These are phyloP conservation scores for Lactarius tabidus DNA, from an alignment of 768 basidiomycete species.

Conservation along the genomic window DNA sequence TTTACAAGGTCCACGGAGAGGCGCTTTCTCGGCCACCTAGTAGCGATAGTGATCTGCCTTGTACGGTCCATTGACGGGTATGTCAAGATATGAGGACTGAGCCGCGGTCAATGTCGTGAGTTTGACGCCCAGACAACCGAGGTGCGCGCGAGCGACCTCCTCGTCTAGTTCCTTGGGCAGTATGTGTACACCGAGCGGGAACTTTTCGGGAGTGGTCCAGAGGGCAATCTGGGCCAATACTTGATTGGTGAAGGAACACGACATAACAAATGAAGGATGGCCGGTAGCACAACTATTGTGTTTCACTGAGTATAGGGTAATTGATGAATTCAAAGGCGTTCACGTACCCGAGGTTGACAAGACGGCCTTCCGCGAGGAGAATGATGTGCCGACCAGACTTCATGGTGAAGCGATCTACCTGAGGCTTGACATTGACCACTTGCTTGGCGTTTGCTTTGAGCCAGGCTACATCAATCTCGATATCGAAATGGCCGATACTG, in stretches of 20 bases:
- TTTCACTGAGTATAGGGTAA: background rate
- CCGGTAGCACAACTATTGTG: constrained; percentile 82
- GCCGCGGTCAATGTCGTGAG: constrained; percentile 67
- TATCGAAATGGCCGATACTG: constrained; percentile 83
- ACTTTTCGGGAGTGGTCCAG: constrained; percentile 89
- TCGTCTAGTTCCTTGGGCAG: constrained; percentile 98
- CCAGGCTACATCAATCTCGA: constrained; percentile 98
- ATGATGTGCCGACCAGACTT: constrained; percentile 89
- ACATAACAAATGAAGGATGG: constrained; percentile 99
- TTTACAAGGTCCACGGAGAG: constrained; percentile 30
- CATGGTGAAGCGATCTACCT: constrained; percentile 98
- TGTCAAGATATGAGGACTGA: constrained; percentile 90
- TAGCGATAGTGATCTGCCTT: constrained; percentile 70
- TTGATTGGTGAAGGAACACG: constrained; percentile 99
- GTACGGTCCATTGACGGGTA: constrained; percentile 79
- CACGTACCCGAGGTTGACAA: constrained; percentile 92
- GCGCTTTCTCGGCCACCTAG: constrained; percentile 34
- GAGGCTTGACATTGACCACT: constrained; percentile 91
- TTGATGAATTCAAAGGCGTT: background rate
- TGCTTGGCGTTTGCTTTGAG: constrained; percentile 88
- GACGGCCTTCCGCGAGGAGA: constrained; percentile 96
- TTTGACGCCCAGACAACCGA: constrained; percentile 89
- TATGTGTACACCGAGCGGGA: constrained; percentile 97
- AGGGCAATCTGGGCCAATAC: constrained; percentile 97
- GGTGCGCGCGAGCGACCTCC: constrained; percentile 97